Evolutionary conservation across 768 basidiomycete species (phyloP).

Genomic region (Guyanaporus albipodus): DNA sequence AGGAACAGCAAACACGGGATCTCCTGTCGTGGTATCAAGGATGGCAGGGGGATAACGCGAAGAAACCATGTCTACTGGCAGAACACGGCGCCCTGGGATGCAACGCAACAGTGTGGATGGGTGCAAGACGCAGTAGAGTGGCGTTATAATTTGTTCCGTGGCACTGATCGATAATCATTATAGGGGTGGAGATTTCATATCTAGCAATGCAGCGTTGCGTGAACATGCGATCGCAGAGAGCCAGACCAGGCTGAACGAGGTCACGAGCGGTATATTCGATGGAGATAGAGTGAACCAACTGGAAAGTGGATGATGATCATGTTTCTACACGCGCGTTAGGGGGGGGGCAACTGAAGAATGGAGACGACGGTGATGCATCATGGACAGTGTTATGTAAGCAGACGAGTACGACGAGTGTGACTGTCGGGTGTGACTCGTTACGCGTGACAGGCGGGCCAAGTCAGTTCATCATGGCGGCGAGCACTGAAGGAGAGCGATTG

Average conservation of each 20-base stretch:
- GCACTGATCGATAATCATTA: slow-evolving; percentile 25
- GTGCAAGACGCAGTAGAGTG: slow-evolving; percentile 4
- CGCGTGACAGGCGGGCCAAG: slow-evolving; percentile 12
- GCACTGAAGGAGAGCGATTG: slow-evolving; percentile 5
- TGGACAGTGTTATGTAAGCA: slow-evolving; percentile 20
- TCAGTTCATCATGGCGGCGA: slow-evolving; percentile 16
- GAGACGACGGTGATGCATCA: background rate
- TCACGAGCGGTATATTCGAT: slow-evolving; percentile 8
- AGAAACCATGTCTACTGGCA: slow-evolving; percentile 2
- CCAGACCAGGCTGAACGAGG: slow-evolving; percentile 2
- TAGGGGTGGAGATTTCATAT: slow-evolving; percentile 30
- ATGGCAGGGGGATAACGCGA: slow-evolving; percentile 6
- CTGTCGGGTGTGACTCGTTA: too few species aligned
- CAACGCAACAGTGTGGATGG: slow-evolving; percentile 9
- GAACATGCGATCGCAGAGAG: slow-evolving; percentile 14
- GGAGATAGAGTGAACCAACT: slow-evolving; percentile 22
- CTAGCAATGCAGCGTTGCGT: slow-evolving; percentile 17
- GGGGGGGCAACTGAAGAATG: slow-evolving; percentile 14
- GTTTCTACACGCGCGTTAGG: slow-evolving; percentile 1
- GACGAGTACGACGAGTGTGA: background rate
- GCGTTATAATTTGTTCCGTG: too few species aligned
- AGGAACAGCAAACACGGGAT: slow-evolving; percentile 7
- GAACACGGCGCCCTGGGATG: slow-evolving; percentile 3
- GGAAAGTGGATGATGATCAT: slow-evolving; percentile 6
- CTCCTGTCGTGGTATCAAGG: background rate